Evolutionary conservation across 75 land plant genomes (phyloP).

Genomic region (Selaginella moellendorffii): DNA sequence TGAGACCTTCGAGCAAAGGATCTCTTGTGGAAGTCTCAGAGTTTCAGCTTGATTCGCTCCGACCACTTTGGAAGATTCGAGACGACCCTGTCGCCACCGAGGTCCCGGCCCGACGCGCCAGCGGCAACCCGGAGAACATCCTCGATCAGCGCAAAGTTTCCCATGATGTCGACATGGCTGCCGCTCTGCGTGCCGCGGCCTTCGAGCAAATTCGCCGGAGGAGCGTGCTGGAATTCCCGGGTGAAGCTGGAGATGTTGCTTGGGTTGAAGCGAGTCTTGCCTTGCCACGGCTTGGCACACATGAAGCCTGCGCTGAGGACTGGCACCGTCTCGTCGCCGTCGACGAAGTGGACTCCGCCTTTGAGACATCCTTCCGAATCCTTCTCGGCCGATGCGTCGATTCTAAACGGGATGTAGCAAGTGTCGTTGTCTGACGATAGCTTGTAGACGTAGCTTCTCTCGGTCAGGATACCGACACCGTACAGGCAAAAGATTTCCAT

Average conservation of each 20-base stretch:
- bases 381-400: slow-evolving; percentile 48
- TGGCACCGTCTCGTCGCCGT: slow-evolving; percentile 86
- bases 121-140: slow-evolving; percentile 83
- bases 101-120: slow-evolving; percentile 49
- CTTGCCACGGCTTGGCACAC: slow-evolving; percentile 86
- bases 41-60: slow-evolving; percentile 46
- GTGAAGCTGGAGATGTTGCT: slow-evolving; percentile 42
- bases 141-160: slow-evolving; percentile 68
- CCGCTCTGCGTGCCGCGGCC: slow-evolving; percentile 80
- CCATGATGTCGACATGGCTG: slow-evolving; percentile 84
- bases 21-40: no score
- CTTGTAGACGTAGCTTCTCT: slow-evolving; percentile 74
- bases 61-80: slow-evolving; percentile 62
- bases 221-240: slow-evolving; percentile 61
- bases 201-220: slow-evolving; percentile 68
- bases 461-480: slow-evolving; percentile 82
- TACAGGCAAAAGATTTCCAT: slow-evolving; percentile 75
- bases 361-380: slow-evolving; percentile 37
- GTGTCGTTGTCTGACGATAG: slow-evolving; percentile 33
- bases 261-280: slow-evolving; percentile 74
- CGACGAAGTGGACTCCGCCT: slow-evolving; percentile 54
- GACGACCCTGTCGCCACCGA: slow-evolving; percentile 58
- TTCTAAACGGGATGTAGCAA: slow-evolving; percentile 60
- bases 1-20: no score
- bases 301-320: slow-evolving; percentile 70